Evolutionary conservation across 2,329 filamentous ascomycete species (phyloP).

Genomic region (Teratosphaeria gauchensis): DNA sequence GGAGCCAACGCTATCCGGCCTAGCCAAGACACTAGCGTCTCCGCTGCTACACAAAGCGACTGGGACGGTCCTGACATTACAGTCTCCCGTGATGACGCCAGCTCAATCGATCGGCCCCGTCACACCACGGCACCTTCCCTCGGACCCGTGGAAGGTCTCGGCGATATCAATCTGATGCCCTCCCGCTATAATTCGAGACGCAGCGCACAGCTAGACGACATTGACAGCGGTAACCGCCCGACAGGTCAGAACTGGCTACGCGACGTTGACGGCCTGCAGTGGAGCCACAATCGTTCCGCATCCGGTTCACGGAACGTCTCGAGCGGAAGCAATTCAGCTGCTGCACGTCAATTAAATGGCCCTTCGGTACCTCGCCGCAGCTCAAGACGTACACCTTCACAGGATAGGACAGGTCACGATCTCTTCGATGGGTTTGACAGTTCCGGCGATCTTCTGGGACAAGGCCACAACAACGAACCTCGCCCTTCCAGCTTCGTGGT

Average conservation of each 20-base stretch:
- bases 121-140: conserved; percentile 14
- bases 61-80: not conserved
- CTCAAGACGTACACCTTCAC: conserved; percentile 15
- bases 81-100: not conserved
- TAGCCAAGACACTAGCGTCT: not conserved
- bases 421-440: conserved; percentile 20
- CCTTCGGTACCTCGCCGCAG: conserved; percentile 17
- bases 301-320: not conserved
- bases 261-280: conserved; percentile 18
- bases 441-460: conserved; percentile 1
- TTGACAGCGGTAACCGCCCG: conserved; percentile 1
- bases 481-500: conserved; percentile 9
- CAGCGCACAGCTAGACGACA: conserved; percentile 1
- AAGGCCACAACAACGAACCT: conserved; percentile 1
- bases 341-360: conserved; percentile 1
- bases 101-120: not conserved
- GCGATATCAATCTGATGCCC: conserved; percentile 19
- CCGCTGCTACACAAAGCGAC: not conserved
- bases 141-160: conserved; percentile 19
- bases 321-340: not conserved
- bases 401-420: conserved; percentile 8
- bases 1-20: not conserved
- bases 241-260: conserved; percentile 19
- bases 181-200: conserved; percentile 21
- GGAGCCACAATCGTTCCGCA: conserved; percentile 12